phyloP scores from a whole-genome alignment of 768 basidiomycete genomes.

The Agrocybe pediades region DNA sequence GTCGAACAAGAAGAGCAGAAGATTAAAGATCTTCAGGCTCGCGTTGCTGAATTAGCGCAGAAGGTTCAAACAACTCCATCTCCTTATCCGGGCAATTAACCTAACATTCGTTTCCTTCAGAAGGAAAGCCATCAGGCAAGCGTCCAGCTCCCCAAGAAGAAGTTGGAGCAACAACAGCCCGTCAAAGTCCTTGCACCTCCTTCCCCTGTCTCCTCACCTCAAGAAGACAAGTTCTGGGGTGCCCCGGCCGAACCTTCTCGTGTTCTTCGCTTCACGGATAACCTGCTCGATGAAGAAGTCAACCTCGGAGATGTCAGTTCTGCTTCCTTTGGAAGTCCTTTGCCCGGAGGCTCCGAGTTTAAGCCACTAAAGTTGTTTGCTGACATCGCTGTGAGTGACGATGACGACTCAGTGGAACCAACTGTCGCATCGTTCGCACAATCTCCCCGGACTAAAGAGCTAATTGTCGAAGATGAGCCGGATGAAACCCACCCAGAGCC shows the following conservation, averaged over 20 bases:
- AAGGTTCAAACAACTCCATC: slow-evolving; percentile 24
- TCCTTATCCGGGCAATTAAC: slow-evolving; percentile 8
- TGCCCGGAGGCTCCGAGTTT: slow-evolving; percentile 8
- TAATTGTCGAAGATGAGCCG: neutral
- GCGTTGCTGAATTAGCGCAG: slow-evolving; percentile 40
- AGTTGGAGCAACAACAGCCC: slow-evolving; percentile 2
- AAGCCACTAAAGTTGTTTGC: slow-evolving; percentile 15
- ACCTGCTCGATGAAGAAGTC: slow-evolving; percentile 62
- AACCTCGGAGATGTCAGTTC: slow-evolving; percentile 56
- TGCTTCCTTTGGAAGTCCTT: slow-evolving; percentile 44
- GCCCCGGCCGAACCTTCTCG: slow-evolving; percentile 57
- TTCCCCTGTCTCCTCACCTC: slow-evolving; percentile 27
- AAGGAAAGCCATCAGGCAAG: slow-evolving; percentile 19
- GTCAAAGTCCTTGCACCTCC: neutral
- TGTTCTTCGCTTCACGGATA: slow-evolving; percentile 64
- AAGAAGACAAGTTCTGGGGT: slow-evolving; percentile 66
- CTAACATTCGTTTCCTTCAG: slow-evolving; percentile 14
- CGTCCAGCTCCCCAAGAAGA: neutral
- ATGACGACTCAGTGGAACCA: slow-evolving; percentile 13
- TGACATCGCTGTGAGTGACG: slow-evolving; percentile 13
- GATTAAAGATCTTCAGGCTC: slow-evolving; percentile 38
- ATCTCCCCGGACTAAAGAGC: no score
- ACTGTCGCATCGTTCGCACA: neutral
- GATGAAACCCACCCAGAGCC: no score
- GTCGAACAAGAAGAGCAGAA: slow-evolving; percentile 44